Evolutionary conservation across 257 asterid species (phyloP), one percentile per base, ranked within the genome.

Genomic region (Solanum chaucha): DNA sequence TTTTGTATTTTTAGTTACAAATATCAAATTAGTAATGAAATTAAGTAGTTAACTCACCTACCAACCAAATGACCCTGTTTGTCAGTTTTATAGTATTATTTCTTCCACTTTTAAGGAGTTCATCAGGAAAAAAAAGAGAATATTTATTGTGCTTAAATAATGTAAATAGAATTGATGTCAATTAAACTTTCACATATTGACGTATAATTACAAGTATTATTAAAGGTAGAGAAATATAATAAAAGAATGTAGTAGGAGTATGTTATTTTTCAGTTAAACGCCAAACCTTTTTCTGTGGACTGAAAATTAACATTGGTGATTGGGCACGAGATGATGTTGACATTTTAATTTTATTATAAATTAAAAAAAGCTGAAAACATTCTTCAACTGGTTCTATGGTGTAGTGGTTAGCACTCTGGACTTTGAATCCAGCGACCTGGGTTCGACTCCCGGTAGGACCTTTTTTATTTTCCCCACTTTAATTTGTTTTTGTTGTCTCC

Each of bases 341-440:
- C 58, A 48, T 48, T 48, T 5, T 13, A 14, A 48, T 4, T 48
- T 5, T 13, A 48, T 4, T 13, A 14, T 51, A 15, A 5, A 15
- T 2, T 5, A 5, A 0, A 2, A 51, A 51, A 51, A 51, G 4
- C n/a, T 5, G 61, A 51, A 5, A 0, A 51, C 0, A 0, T 0
- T 19, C 1, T 2, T 15, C 22, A 15, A 44, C n/a, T 46, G 85
- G 44, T 80, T 80, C 85, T 46, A 80, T 94, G 97, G 98, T 95
- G 98, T 96, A 95, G 98, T 95, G 98, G 98, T 95, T 95, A 96
- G 98, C 98, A 95, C 99, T 96, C 95, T 93, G 96, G 98, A 96
- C 97, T 96, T 96, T 96, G 98, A 96, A 96, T 94, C 98, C 98
- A 93, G 95, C 95, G 96, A 96, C 98, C 94, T 93, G 98, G 99